These are phyloP conservation scores for Sugiyamaella castrensis DNA, from an alignment of 1,139 yeast genomes.

Conservation along the genomic window DNA sequence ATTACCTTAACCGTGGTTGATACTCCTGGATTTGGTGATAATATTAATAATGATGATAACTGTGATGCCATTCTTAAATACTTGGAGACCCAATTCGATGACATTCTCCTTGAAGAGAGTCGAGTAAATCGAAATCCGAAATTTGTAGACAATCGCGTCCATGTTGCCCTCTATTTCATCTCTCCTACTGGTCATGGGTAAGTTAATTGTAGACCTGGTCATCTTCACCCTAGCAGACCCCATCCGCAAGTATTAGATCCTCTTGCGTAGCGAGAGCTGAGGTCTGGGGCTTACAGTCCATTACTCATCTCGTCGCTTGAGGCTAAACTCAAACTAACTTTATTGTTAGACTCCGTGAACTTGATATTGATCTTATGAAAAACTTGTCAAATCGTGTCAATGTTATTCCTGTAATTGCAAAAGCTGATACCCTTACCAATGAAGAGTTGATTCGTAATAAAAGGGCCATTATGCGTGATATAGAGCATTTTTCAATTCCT, in stretches of 20 bases:
- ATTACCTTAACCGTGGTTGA: slow-evolving; percentile 58
- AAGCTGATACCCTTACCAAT: slow-evolving; percentile 82
- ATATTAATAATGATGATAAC: slow-evolving; percentile 53
- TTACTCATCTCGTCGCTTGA: background rate
- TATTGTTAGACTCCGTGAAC: slow-evolving; percentile 47
- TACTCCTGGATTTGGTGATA: slow-evolving; percentile 82
- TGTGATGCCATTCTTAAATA: slow-evolving; percentile 70
- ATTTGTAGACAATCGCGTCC: slow-evolving; percentile 71
- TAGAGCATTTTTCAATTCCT: slow-evolving; percentile 74
- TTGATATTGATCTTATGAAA: slow-evolving; percentile 75
- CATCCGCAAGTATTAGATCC: too few relatives aligned
- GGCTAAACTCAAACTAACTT: background rate
- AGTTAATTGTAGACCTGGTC: too few relatives aligned
- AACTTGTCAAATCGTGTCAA: slow-evolving; percentile 77
- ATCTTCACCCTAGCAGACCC: too few relatives aligned
- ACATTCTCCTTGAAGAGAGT: slow-evolving; percentile 86
- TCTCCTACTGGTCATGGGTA: slow-evolving; percentile 72
- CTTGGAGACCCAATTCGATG: slow-evolving; percentile 87
- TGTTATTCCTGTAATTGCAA: slow-evolving; percentile 81
- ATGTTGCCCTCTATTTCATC: slow-evolving; percentile 66
- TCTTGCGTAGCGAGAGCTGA: too few relatives aligned
- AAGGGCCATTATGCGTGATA: slow-evolving; percentile 63
- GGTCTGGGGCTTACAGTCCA: background rate
- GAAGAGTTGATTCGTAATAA: slow-evolving; percentile 69
- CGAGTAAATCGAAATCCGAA: slow-evolving; percentile 82